Conservation (phyloP, 495 filamentous ascomycete genomes). For the Neurospora pannonica region DNA sequence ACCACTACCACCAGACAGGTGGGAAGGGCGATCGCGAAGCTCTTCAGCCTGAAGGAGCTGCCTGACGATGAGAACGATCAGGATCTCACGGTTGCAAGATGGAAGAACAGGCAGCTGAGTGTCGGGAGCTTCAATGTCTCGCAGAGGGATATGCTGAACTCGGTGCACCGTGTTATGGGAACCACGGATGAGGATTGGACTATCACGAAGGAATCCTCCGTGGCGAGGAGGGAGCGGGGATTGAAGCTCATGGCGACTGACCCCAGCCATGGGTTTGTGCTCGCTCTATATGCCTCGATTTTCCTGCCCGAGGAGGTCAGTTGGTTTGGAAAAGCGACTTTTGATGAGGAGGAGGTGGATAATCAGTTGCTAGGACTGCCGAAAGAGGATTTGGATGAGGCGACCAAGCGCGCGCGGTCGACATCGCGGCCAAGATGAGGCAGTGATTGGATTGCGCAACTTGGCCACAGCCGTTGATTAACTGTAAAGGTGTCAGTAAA, state of each 20-base stretch:
- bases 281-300: conserved; percentile 40
- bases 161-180: conserved; percentile 42
- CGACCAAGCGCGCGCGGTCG: conserved; percentile 34
- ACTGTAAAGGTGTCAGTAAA: neutral
- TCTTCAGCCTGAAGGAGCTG: conserved; percentile 28
- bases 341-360: conserved; percentile 28
- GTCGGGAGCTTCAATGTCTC: conserved; percentile 33
- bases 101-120: conserved; percentile 29
- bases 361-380: conserved; percentile 46
- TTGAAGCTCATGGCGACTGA: conserved; percentile 32
- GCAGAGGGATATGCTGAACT: conserved; percentile 40
- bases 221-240: conserved; percentile 36
- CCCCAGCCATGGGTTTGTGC: conserved; percentile 36
- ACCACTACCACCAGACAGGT: conserved; percentile 33
- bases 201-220: conserved; percentile 31
- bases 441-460: neutral
- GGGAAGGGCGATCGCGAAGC: conserved; percentile 29
- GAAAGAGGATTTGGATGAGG: conserved; percentile 51
- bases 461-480: neutral
- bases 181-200: conserved; percentile 48
- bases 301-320: conserved; percentile 43
- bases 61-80: conserved; percentile 35
- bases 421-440: conserved; percentile 9
- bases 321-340: neutral
- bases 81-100: conserved; percentile 22